phyloP scores from a whole-genome alignment of 1,139 yeast genomes.

The Sugiyamaella sp. region DNA sequence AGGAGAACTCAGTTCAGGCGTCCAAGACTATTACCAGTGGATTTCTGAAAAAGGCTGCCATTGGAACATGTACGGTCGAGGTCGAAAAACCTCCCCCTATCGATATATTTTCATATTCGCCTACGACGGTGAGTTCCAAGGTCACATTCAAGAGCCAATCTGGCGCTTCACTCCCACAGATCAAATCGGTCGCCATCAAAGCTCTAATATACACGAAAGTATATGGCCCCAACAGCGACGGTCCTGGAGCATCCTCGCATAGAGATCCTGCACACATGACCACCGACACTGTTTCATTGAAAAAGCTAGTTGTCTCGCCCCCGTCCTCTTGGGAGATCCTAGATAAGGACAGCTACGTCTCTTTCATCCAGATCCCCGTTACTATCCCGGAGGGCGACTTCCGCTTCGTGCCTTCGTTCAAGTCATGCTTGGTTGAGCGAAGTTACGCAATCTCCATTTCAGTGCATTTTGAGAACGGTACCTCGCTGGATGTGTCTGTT shows the following conservation, averaged over 20 bases:
- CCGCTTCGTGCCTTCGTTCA: conserved; percentile 19
- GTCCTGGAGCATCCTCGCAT: not conserved
- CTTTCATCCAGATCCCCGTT: conserved; percentile 14
- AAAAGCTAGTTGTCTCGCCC: conserved; percentile 12
- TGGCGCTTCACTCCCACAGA: conserved; percentile 7
- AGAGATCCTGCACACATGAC: conserved; percentile 6
- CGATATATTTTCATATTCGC: conserved; percentile 6
- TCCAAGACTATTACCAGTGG: conserved; percentile 10
- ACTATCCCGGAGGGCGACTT: conserved; percentile 17
- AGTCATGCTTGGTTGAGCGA: conserved; percentile 20
- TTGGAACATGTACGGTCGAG: conserved; percentile 9
- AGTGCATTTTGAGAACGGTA: conserved; percentile 15
- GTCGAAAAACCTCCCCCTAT: conserved; percentile 9
- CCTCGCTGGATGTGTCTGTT: conserved; percentile 12
- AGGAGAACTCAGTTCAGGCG: conserved; percentile 1
- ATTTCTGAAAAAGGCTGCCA: not conserved
- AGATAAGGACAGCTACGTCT: conserved; percentile 1
- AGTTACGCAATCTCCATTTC: conserved; percentile 9
- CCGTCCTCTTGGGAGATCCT: conserved; percentile 10
- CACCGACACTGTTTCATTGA: conserved; percentile 6
- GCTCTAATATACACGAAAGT: conserved; percentile 10
- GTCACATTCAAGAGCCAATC: not conserved
- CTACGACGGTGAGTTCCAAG: conserved; percentile 2
- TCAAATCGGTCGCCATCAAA: conserved; percentile 12
- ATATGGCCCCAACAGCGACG: conserved; percentile 5